phyloP scores from a whole-genome alignment of 371 early-diverging fungal species.

The Coemansia sp. region DNA sequence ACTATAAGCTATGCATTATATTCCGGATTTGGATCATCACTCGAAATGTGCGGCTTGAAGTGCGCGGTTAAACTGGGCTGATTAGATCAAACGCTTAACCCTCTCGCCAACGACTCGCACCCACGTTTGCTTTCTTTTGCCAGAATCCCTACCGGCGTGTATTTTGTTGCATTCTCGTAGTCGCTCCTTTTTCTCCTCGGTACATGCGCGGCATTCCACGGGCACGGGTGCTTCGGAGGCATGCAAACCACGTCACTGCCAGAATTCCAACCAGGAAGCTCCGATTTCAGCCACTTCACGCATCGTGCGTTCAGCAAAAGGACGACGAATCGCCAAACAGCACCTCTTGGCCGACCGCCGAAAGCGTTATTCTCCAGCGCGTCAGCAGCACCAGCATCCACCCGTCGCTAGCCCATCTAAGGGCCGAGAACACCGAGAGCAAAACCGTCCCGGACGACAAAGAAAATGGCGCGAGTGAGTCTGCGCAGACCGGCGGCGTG shows the following conservation, averaged over 20 bases:
- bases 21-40: neutral
- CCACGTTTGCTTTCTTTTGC: no score
- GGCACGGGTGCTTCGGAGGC: conserved; percentile 4
- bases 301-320: neutral
- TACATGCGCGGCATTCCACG: conserved; percentile 1
- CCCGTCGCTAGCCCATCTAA: conserved; percentile 10
- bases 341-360: conserved; percentile 36
- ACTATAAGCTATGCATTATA: neutral
- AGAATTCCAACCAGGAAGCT: no score
- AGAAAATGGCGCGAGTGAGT: neutral
- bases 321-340: conserved; percentile 13
- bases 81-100: no score
- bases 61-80: no score
- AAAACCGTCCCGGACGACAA: neutral
- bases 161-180: neutral
- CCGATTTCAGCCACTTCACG: neutral
- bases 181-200: neutral
- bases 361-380: conserved; percentile 43
- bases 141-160: neutral
- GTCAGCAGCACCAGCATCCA: conserved; percentile 25
- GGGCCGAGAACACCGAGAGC: conserved; percentile 3
- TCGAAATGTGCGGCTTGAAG: no score
- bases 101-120: no score
- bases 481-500: neutral
- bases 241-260: neutral